Evolutionary conservation across 177 flowering plant genomes (phyloP).

Genomic region (Vitis hybrid): DNA sequence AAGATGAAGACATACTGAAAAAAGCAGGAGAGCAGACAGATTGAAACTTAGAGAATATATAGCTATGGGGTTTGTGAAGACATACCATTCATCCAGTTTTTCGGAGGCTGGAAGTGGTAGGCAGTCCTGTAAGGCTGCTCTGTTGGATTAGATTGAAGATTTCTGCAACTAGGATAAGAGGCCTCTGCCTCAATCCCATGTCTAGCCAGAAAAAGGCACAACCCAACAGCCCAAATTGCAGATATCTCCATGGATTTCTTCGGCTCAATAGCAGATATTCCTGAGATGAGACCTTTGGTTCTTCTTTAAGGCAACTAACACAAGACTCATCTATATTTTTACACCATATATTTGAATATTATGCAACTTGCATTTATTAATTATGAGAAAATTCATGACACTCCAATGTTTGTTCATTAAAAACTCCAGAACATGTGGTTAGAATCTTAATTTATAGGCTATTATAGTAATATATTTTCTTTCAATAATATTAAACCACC

Average conservation of each 20-base stretch:
- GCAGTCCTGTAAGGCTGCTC: constrained; percentile 35
- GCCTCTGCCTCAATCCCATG: constrained; percentile 10
- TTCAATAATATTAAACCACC: too few species aligned
- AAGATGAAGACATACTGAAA: background rate
- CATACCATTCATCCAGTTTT: constrained; percentile 49
- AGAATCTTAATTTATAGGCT: too few species aligned
- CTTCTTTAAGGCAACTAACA: background rate
- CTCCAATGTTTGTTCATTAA: too few species aligned
- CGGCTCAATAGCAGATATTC: too few species aligned
- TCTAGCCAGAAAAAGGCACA: constrained; percentile 12
- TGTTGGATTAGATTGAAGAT: constrained; percentile 5
- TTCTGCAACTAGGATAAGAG: background rate
- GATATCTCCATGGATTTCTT: constrained; percentile 5
- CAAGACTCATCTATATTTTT: too few species aligned
- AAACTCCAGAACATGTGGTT: too few species aligned
- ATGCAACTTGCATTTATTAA: background rate
- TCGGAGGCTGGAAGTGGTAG: constrained; percentile 44
- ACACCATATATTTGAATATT: background rate
- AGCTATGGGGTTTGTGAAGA: background rate
- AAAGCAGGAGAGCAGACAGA: background rate
- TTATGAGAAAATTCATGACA: background rate
- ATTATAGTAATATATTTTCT: too few species aligned
- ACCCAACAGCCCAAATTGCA: constrained; percentile 9
- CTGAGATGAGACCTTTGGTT: background rate
- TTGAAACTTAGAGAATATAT: background rate